Conservation (phyloP, 176 grass and related monocot genomes). For the Dactylis glomerata region DNA sequence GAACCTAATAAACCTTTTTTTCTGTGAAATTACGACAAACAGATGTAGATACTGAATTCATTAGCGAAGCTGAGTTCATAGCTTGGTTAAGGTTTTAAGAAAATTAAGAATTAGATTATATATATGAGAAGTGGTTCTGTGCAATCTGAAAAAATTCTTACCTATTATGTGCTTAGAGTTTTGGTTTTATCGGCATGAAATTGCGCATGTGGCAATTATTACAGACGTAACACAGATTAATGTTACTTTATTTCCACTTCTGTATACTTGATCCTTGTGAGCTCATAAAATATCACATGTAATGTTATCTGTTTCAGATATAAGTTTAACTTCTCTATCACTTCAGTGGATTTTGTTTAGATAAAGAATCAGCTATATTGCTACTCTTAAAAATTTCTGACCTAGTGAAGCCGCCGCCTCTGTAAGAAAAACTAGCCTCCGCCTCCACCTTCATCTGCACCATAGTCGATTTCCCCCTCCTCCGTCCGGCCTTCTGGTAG, state of each 20-base stretch:
- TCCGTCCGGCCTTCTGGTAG: too few species aligned
- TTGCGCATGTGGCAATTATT: background rate
- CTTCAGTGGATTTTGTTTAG: too few species aligned
- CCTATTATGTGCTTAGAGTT: background rate
- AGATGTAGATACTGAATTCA: constrained; percentile 5
- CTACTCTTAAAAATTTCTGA: too few species aligned
- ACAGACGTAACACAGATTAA: background rate
- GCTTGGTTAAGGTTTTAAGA: constrained; percentile 1
- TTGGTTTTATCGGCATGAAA: background rate
- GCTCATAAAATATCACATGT: background rate
- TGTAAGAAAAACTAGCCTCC: too few species aligned
- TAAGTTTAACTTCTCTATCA: background rate
- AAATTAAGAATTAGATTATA: background rate
- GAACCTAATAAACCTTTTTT: constrained; percentile 1
- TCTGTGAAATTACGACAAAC: background rate
- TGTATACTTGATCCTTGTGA: background rate
- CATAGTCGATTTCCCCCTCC: too few species aligned
- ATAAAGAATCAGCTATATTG: too few species aligned
- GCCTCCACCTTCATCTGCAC: too few species aligned
- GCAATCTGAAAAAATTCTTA: background rate
- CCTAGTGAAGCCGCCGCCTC: too few species aligned
- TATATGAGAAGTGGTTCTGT: constrained; percentile 1
- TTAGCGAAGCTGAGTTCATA: background rate
- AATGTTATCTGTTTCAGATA: background rate
- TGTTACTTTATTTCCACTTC: background rate